Evolutionary conservation across 345 rosid species (phyloP).

Genomic region (Carallia brachiata): DNA sequence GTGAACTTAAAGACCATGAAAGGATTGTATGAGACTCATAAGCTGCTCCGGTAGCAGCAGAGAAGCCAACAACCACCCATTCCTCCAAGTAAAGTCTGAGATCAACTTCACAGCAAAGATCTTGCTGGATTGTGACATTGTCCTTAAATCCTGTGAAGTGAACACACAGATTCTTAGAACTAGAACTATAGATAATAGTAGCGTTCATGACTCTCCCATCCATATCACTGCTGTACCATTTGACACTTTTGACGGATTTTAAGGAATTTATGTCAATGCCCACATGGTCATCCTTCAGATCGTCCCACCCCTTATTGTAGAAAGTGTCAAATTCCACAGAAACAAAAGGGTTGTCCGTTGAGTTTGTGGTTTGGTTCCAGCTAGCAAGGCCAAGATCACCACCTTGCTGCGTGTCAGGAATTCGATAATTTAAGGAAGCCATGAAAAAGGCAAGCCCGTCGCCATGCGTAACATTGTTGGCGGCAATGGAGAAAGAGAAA

Average conservation of each 20-base stretch:
- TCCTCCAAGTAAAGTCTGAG: conserved; percentile 9
- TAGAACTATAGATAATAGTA: conserved; percentile 3
- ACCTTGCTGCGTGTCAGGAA: background rate
- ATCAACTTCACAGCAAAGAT: conserved; percentile 5
- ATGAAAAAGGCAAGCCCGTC: conserved; percentile 15
- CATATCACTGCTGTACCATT: conserved; percentile 6
- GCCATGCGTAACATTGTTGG: background rate
- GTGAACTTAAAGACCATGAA: conserved; percentile 25
- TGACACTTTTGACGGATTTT: background rate
- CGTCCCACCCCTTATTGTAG: background rate
- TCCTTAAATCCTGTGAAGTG: background rate
- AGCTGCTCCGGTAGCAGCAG: conserved; percentile 23
- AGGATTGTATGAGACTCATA: conserved; percentile 13
- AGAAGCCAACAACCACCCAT: conserved; percentile 30
- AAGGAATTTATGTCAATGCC: conserved; percentile 13
- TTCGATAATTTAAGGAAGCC: background rate
- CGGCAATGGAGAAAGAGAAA: conserved; percentile 15
- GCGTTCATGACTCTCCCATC: conserved; percentile 11
- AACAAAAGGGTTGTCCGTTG: background rate
- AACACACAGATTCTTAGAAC: background rate
- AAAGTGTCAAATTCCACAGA: conserved; percentile 25
- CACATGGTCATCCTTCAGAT: background rate
- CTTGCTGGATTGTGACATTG: background rate
- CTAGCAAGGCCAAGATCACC: conserved; percentile 17
- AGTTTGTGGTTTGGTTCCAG: background rate